phyloP scores from a whole-genome alignment of 2,329 filamentous ascomycete genomes.

The Diplodia scrobiculata region DNA sequence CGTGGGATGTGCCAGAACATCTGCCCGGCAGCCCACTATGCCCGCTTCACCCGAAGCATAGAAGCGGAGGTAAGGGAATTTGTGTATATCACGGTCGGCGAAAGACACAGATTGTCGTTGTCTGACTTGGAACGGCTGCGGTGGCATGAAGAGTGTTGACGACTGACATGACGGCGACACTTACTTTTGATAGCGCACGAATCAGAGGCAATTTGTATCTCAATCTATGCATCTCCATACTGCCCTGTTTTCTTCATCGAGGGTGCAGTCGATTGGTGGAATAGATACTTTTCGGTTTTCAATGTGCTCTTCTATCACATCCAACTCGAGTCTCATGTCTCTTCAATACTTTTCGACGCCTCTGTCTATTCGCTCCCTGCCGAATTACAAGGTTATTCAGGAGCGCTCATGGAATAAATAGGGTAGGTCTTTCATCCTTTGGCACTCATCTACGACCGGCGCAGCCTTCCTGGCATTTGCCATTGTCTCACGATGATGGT shows the following conservation, averaged over 20 bases:
- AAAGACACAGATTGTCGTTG: constrained; percentile 25
- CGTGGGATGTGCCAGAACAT: constrained; percentile 50
- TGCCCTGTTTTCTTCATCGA: neutral
- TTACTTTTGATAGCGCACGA: neutral
- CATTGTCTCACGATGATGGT: no score
- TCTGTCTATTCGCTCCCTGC: neutral
- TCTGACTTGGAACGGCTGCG: neutral
- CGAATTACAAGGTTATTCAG: neutral
- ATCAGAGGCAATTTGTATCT: neutral
- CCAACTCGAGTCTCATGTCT: no score
- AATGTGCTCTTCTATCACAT: no score
- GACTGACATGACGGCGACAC: no score
- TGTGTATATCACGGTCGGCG: constrained; percentile 49
- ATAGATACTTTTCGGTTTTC: neutral
- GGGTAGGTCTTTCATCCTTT: neutral
- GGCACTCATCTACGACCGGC: neutral
- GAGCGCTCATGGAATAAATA: no score
- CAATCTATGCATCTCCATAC: neutral
- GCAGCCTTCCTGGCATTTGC: neutral
- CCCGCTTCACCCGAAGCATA: constrained; percentile 47
- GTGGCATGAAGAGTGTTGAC: neutral
- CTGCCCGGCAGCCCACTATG: constrained; percentile 49
- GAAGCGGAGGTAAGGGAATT: constrained; percentile 43
- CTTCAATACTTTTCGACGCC: no score
- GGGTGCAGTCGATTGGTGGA: neutral